A percentile compares a stretch with the other conserved stretches of the same genome.
Evolutionary conservation across 495 filamentous ascomycete species (phyloP).

Genomic region (Parathielavia appendiculata): DNA sequence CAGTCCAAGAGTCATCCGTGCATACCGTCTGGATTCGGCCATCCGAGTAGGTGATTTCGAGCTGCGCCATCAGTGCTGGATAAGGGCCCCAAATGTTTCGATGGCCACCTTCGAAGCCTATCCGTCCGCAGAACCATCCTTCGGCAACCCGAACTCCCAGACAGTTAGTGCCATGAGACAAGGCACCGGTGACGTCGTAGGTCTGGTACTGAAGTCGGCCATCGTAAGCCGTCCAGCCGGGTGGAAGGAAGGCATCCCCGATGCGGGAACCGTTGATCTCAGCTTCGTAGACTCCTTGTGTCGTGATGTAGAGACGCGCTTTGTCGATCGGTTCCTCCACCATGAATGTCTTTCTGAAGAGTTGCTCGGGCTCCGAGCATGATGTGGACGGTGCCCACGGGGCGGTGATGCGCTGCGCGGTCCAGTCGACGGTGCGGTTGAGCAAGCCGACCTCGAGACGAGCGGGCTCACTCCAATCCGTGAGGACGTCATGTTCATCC

Average conservation of each 20-base stretch:
- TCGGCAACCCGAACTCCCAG: not conserved
- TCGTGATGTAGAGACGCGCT: not conserved
- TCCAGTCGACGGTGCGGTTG: not conserved
- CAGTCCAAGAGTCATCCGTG: not conserved
- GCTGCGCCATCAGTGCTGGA: not conserved
- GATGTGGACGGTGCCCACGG: not conserved
- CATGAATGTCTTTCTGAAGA: not conserved
- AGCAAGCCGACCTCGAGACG: not conserved
- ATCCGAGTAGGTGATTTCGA: conserved; percentile 1
- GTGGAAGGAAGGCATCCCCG: not conserved
- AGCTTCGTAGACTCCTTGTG: not conserved
- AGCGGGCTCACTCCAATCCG: not conserved
- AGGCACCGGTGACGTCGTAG: not conserved
- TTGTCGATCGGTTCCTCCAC: not conserved
- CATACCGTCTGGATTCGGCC: not conserved
- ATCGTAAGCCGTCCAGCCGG: not conserved
- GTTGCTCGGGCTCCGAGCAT: not conserved
- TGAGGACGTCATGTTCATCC: not conserved
- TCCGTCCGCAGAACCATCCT: not conserved
- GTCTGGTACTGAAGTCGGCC: not conserved
- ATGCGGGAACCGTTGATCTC: not conserved
- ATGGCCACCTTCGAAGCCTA: not conserved
- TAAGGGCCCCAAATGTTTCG: not conserved
- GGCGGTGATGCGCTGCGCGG: not conserved
- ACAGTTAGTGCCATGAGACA: not conserved